These are phyloP conservation scores for Fusarium xylarioides DNA, from an alignment of 2,329 filamentous ascomycete genomes.

Conservation along the genomic window DNA sequence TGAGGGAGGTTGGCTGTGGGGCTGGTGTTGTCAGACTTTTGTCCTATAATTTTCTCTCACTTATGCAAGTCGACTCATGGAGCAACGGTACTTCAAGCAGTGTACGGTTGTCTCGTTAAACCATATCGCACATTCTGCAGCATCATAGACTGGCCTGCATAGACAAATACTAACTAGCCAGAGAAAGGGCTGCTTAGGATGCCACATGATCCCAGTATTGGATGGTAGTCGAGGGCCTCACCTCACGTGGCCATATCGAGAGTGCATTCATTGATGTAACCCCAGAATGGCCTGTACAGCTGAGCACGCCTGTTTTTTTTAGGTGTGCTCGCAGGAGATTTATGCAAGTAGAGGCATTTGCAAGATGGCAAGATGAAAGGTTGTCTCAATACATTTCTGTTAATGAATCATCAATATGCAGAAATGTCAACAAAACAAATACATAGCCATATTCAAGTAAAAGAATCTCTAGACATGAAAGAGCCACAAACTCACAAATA, in stretches of 20 bases:
- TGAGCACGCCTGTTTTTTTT: background rate
- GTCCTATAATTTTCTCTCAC: no score
- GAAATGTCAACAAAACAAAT: background rate
- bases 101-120: background rate
- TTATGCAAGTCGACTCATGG: background rate
- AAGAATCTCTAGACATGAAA: background rate
- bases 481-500: background rate
- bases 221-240: constrained; percentile 26
- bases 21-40: no score
- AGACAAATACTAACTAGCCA: background rate
- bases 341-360: background rate
- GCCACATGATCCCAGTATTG: constrained; percentile 14
- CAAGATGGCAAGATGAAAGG: background rate
- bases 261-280: constrained; percentile 22
- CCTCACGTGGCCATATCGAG: constrained; percentile 28
- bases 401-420: background rate
- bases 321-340: background rate
- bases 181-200: background rate
- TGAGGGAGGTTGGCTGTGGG: no score
- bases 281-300: constrained; percentile 24
- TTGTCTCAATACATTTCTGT: background rate
- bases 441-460: background rate
- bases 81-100: background rate
- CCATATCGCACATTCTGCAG: background rate
- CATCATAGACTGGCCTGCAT: background rate